Evolutionary conservation across 805 yeast genomes (phyloP).

Genomic region (Cyberlindnera maclurae): DNA sequence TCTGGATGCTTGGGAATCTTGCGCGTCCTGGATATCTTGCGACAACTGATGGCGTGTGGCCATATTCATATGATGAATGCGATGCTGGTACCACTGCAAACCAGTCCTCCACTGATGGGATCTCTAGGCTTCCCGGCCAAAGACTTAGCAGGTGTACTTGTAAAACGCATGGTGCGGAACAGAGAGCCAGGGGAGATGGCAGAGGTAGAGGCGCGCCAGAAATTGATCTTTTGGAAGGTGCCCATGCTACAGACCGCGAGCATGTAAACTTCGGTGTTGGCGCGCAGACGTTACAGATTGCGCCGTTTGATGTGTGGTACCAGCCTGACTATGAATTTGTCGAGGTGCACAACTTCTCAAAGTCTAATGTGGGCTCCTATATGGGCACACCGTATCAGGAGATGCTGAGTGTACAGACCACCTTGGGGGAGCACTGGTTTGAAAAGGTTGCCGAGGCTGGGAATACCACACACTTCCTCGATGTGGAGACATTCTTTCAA

Average conservation of each 20-base stretch:
- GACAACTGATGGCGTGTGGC: constrained; percentile 45
- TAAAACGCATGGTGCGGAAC: constrained; percentile 19
- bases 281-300: constrained; percentile 44
- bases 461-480: constrained; percentile 2
- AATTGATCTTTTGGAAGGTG: constrained; percentile 44
- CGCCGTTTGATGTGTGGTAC: constrained; percentile 48
- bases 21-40: constrained; percentile 44
- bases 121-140: constrained; percentile 40
- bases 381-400: constrained; percentile 47
- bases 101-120: constrained; percentile 42
- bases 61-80: constrained; percentile 39
- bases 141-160: constrained; percentile 38
- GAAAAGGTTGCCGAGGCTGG: constrained; percentile 27
- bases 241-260: constrained; percentile 16
- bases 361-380: constrained; percentile 38
- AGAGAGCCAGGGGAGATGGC: constrained; percentile 23
- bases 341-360: constrained; percentile 32
- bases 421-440: constrained; percentile 40
- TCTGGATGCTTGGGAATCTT: constrained; percentile 43
- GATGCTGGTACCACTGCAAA: constrained; percentile 46
- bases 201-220: constrained; percentile 45
- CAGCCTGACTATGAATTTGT: constrained; percentile 42
- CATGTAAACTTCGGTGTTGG: constrained; percentile 32
- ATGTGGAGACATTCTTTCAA: constrained; percentile 27
- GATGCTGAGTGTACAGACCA: constrained; percentile 40